Evolutionary conservation across 345 rosid species (phyloP).

Genomic region (Gossypium stocksii): DNA sequence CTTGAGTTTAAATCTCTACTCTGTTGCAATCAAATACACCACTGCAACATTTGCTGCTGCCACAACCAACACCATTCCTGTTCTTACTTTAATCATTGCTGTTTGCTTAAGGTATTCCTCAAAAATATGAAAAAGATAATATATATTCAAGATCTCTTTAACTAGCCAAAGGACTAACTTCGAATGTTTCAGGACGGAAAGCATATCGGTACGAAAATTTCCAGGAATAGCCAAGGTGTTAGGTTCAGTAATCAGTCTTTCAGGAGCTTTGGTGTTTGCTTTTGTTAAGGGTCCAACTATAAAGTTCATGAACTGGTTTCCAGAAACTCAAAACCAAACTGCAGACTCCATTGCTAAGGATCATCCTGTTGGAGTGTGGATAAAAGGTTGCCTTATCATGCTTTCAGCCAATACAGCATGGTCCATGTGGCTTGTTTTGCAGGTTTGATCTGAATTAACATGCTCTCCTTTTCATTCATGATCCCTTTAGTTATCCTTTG

Average conservation of each 20-base stretch:
- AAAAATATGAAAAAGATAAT: too few relatives aligned
- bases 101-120: constrained; percentile 42
- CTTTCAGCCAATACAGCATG: constrained; percentile 63
- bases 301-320: constrained; percentile 28
- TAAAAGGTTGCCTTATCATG: constrained; percentile 79
- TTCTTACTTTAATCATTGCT: constrained; percentile 68
- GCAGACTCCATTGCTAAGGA: constrained; percentile 9
- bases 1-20: constrained; percentile 60
- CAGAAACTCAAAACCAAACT: constrained; percentile 14
- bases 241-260: constrained; percentile 53
- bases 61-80: constrained; percentile 69
- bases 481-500: neutral
- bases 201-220: constrained; percentile 7
- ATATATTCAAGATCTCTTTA: neutral
- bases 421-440: constrained; percentile 81
- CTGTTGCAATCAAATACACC: constrained; percentile 57
- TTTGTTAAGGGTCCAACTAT: constrained; percentile 73
- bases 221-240: constrained; percentile 65
- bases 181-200: constrained; percentile 16
- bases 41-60: constrained; percentile 92
- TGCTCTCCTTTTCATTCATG: neutral
- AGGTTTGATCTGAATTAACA: constrained; percentile 36
- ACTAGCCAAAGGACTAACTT: neutral
- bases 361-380: constrained; percentile 26
- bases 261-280: constrained; percentile 76